Conservation (phyloP, 495 filamentous ascomycete species). For the Venustampulla echinocandica region DNA sequence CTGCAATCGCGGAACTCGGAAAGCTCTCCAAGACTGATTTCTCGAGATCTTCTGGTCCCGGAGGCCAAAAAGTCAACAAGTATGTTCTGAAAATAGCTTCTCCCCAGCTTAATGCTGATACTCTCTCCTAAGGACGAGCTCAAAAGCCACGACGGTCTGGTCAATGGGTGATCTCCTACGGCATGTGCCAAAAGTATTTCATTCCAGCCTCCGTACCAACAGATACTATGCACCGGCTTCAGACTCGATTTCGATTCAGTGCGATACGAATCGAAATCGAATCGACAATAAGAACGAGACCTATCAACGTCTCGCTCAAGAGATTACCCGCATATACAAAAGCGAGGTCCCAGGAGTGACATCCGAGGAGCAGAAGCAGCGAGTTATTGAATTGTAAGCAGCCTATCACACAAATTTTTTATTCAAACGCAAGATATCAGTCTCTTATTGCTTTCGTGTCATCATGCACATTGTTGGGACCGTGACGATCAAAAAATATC, state of each 20-base stretch:
- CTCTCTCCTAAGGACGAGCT: conserved; percentile 65
- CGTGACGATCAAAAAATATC: neutral
- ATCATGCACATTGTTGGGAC: neutral
- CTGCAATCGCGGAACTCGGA: conserved; percentile 49
- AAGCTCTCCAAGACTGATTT: conserved; percentile 58
- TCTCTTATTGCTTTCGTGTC: neutral
- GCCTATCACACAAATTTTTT: conserved; percentile 9
- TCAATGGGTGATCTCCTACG: conserved; percentile 47
- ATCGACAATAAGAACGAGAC: conserved; percentile 55
- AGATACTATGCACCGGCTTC: conserved; percentile 60
- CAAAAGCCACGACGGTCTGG: conserved; percentile 73
- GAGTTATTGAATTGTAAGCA: conserved; percentile 57
- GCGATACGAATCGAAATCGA: conserved; percentile 65
- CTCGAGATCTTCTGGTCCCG: conserved; percentile 83
- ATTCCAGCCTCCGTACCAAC: conserved; percentile 51
- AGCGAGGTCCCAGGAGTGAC: conserved; percentile 57
- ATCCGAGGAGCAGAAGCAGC: conserved; percentile 46
- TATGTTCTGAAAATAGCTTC: conserved; percentile 33
- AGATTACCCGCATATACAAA: conserved; percentile 46
- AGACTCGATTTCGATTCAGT: conserved; percentile 50
- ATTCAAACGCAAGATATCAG: neutral
- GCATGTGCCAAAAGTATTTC: conserved; percentile 60
- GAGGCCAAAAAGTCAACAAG: conserved; percentile 97
- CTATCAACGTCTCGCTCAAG: conserved; percentile 50
- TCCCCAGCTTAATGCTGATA: conserved; percentile 10